A percentile compares a stretch with the other conserved stretches of the same genome.
Evolutionary conservation across 345 rosid species (phyloP).

Genomic region (Reutealis trisperma): DNA sequence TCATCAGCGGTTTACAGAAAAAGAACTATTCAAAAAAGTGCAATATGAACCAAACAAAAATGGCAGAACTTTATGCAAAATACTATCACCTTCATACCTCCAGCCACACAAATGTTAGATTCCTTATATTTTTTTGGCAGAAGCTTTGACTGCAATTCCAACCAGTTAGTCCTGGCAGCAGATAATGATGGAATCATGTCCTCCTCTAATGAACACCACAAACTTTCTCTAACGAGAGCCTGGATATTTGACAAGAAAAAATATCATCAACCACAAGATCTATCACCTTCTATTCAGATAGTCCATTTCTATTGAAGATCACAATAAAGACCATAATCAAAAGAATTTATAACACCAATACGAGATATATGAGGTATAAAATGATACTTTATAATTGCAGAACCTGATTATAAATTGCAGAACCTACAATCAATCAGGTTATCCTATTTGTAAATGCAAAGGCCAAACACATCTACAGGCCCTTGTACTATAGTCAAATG

Average conservation of each 20-base stretch:
- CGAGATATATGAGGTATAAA: not conserved
- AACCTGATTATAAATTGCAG: not conserved
- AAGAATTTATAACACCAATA: not conserved
- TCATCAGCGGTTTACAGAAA: not conserved
- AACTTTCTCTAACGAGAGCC: slow-evolving; percentile 70
- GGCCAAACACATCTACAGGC: not conserved
- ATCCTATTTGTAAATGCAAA: not conserved
- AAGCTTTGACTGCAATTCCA: slow-evolving; percentile 86
- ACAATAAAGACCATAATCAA: not conserved
- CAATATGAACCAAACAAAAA: not conserved
- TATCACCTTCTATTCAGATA: slow-evolving; percentile 4
- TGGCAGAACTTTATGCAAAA: slow-evolving; percentile 19
- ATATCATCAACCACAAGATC: slow-evolving; percentile 14
- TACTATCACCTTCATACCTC: slow-evolving; percentile 75
- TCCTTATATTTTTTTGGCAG: slow-evolving; percentile 61
- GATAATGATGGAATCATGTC: slow-evolving; percentile 78
- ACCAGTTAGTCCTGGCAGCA: slow-evolving; percentile 80
- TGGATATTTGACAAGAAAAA: slow-evolving; percentile 31
- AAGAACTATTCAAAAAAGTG: too few species aligned
- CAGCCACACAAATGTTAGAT: slow-evolving; percentile 89
- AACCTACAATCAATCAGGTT: not conserved
- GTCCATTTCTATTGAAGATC: slow-evolving; percentile 5
- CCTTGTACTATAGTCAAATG: too few species aligned
- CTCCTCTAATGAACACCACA: slow-evolving; percentile 91
- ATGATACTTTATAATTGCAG: not conserved